Evolutionary conservation across 139 green algal species (phyloP), one percentile per base, ranked within the genome.

Genomic region (Chlorella sorokiniana): DNA sequence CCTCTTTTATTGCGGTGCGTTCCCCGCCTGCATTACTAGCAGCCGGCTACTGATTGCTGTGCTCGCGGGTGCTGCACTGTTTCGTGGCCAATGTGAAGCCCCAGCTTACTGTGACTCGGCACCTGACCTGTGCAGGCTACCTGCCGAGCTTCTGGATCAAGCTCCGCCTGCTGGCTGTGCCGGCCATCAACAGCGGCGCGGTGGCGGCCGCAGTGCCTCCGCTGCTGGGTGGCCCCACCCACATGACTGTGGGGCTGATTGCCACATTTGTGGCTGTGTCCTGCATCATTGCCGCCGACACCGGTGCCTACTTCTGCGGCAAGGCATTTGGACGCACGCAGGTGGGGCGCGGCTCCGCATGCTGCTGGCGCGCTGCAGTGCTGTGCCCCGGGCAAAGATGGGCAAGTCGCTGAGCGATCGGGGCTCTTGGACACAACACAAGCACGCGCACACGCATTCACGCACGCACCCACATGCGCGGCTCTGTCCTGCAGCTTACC

Each of bases 91-190:
- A 40, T 31, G 35, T 18, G 10, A 51, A 31, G 11, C 37, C 35
- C 10, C 37, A 27, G 8, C 41, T 3, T 31, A 16, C 37, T 54
- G 56, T 9, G 1, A 16, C 69, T n/a, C n/a, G n/a, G n/a, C n/a
- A n/a, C n/a, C n/a, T n/a, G n/a, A n/a, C 51, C 3, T 5, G 25
- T 52, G 51, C 76, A 94, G 95, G 95, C 22, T 98, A 96, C 89
- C 89, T 98, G 41, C 95, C 95, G 8, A 94, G 87, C 84, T 98
- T 96, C 84, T 98, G 95, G 95, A 85, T 98, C 48, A 98, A 97
- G 83, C 78, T 98, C 85, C 86, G 95, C 6, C 80, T 92, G 52
- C 42, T 98, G 38, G 41, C 87, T 6, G 83, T 84, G 4, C 85
- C 87, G 1, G 91, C 89, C 4, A 74, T 84, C 7, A 79, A 89